Evolutionary conservation across 2,329 filamentous ascomycete genomes (phyloP), one percentile per base, ranked within the genome.

Genomic region (Zymoseptoria crescenta): DNA sequence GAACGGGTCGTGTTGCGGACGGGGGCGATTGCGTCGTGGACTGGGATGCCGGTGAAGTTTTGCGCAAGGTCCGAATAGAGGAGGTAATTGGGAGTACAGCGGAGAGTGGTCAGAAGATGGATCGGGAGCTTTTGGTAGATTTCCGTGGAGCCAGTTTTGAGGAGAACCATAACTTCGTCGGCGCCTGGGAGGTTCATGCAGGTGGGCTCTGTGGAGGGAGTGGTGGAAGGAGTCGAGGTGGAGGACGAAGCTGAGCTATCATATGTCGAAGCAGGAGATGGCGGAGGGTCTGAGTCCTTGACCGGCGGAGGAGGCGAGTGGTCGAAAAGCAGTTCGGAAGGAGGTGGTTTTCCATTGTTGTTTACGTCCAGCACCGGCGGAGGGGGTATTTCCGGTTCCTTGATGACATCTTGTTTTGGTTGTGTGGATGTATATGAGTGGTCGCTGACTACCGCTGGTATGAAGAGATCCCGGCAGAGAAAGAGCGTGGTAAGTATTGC

Each of bases 81-180:
- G 54, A 81, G 73, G 61, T 67, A 69, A 56, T 73, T 65, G 1
- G 67, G 69, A 7, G 68, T 64, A 71, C 83, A 85, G 60, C 76
- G 76, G 41, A 85, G 74, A 1, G 81, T 81, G 1, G 80, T 83
- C 54, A 76, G 67, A 62, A 84, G 79, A 66, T 85, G 82, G 6
- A 78, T 72, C 2, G 81, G 81, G 4, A 86, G 77, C 68, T 84
- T 83, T 30, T 80, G 75, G 59, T 76, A 74, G 3, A 81, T 76
- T 65, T 85, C 82, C 13, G 81, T 82, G 13, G 83, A 81, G 55
- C 83, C 83, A 0, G 83, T 85, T 67, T 82, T 81, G 59, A 86
- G 72, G 49, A 84, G 73, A 27, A 86, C 76, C 65, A 85, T 79
- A 56, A 85, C 71, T 62, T 84, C 75, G 6, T 80, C 73, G 8